These are phyloP conservation scores for Fusarium goolgardi DNA, from an alignment of 2,329 filamentous ascomycete genomes.

Conservation along the genomic window DNA sequence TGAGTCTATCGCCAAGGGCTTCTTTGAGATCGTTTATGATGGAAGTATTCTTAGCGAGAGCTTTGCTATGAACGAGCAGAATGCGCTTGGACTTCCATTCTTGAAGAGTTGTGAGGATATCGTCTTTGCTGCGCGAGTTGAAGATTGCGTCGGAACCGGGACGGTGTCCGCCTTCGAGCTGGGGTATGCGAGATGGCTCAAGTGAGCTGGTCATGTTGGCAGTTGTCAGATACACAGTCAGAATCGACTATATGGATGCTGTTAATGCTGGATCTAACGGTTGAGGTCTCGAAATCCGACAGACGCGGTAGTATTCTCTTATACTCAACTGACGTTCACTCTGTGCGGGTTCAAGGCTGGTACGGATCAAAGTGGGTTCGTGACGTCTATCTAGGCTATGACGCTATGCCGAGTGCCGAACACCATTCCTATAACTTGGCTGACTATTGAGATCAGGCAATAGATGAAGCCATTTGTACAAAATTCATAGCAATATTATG, in stretches of 20 bases:
- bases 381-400: conserved; percentile 22
- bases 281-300: rapidly evolving
- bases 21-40: background rate
- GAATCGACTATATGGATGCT: rapidly evolving
- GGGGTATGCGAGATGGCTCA: conserved; percentile 2
- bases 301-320: background rate
- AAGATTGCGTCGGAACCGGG: conserved; percentile 20
- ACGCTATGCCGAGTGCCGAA: conserved; percentile 8
- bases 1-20: background rate
- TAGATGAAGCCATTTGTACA: background rate
- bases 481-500: rapidly evolving
- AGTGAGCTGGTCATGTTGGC: background rate
- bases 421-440: background rate
- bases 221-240: no score
- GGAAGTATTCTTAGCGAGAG: conserved; percentile 3
- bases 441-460: background rate
- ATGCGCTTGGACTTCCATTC: background rate
- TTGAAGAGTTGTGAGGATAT: background rate
- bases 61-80: conserved; percentile 15
- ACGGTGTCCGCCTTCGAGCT: conserved; percentile 16
- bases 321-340: background rate
- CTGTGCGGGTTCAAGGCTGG: background rate
- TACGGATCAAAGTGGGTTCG: conserved; percentile 10
- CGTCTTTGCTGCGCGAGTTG: conserved; percentile 19
- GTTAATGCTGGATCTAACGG: rapidly evolving